Evolutionary conservation across 179 eudicot species (phyloP), one percentile per base, ranked within the genome.

Genomic region (Spinacia oleracea): DNA sequence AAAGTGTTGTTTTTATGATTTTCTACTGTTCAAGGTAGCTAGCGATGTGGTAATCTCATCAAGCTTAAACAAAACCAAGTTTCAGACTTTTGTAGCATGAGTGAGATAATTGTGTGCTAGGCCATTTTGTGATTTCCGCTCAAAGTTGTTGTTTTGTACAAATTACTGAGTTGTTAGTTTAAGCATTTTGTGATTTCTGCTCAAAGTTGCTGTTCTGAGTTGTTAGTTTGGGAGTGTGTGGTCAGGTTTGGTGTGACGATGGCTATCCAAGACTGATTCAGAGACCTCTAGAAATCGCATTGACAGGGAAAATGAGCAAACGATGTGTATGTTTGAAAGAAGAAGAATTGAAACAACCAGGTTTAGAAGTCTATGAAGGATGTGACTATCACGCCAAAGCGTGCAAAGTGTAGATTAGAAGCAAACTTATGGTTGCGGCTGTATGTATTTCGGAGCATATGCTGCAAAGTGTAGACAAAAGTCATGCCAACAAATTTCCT

Each of bases 261-360:
- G 97, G 97, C 18, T 91, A 89, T 83, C 98, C 98, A 55, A 90
- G 98, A 84, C 74, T 95, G 74, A 92, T 92, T 78, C 91, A 90
- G 89, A 86, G 92, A 40, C 97, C 98, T 5, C 51, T 87, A 15
- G 97, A 91, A 70, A 95, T 95, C 77, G 98, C 98, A 15, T 77
- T 95, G 85, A 89, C 93, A 0, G 98, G 98, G 78, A 89, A 95
- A 84, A 84, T 85, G 88, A 95, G 94, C 87, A 93, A 91, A 77
- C 90, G 98, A 0, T 95, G 98, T 85, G 98, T 88, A 69, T 95
- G 98, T 81, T 81, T 91, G 77, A 83, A 71, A 63, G 87, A 88
- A 82, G 89, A 87, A 2, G 85, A 86, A 50, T 83, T 95, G 27
- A 87, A 81, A 42, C 89, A 87, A 62, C 78, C 90, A 1, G 93